These are phyloP conservation scores for Trichodelitschia bisporula DNA, from an alignment of 495 filamentous ascomycete species.

Conservation along the genomic window DNA sequence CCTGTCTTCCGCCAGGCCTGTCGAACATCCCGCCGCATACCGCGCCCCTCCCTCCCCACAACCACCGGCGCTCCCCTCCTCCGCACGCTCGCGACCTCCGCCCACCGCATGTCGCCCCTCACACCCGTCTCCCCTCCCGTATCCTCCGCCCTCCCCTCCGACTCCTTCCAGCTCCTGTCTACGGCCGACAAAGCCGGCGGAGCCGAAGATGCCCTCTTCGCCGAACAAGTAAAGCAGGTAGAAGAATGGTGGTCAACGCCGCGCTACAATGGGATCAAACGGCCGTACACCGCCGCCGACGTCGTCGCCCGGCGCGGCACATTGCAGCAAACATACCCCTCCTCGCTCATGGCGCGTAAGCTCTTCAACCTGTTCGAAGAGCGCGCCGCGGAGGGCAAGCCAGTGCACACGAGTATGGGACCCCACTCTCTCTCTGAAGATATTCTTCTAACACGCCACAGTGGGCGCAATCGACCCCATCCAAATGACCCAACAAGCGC, in stretches of 20 bases:
- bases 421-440: conserved; percentile 1
- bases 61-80: conserved; percentile 6
- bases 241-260: conserved; percentile 69
- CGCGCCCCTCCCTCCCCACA: too few relatives aligned
- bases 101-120: conserved; percentile 10
- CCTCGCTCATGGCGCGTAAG: conserved; percentile 80
- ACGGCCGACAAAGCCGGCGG: conserved; percentile 44
- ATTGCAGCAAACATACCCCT: conserved; percentile 67
- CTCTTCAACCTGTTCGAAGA: conserved; percentile 71
- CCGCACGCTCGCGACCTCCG: conserved; percentile 11
- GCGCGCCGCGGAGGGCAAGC: conserved; percentile 46
- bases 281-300: conserved; percentile 74
- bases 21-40: conserved; percentile 6
- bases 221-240: conserved; percentile 57
- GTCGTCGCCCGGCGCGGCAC: conserved; percentile 81
- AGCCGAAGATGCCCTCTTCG: conserved; percentile 60
- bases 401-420: conserved; percentile 66
- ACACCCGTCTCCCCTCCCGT: conserved; percentile 25
- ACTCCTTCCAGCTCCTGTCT: conserved; percentile 60
- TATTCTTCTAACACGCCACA: conserved; percentile 10
- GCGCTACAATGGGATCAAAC: conserved; percentile 68
- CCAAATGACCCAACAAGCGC: conserved; percentile 97
- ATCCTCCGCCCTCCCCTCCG: conserved; percentile 33
- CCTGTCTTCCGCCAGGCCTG: conserved; percentile 7
- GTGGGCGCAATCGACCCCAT: conserved; percentile 96